These are phyloP conservation scores for Euphorbia lathyris DNA, from an alignment of 345 rosid species.

Conservation along the genomic window DNA sequence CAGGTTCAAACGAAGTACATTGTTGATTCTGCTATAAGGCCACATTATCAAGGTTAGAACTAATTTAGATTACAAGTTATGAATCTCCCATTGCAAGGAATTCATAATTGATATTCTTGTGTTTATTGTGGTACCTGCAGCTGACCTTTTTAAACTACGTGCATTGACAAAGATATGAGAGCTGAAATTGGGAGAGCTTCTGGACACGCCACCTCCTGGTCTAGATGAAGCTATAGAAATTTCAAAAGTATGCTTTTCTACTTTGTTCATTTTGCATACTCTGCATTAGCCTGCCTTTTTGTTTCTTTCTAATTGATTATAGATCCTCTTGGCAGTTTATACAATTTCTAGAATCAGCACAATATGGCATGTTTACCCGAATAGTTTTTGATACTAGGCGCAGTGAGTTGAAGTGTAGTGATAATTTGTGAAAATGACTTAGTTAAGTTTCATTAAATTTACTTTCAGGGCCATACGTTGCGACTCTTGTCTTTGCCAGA, in stretches of 20 bases:
- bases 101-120: neutral
- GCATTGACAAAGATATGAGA: slow-evolving; percentile 66
- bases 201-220: slow-evolving; percentile 97
- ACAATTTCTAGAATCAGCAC: too few relatives aligned
- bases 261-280: too few relatives aligned
- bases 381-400: slow-evolving; percentile 91
- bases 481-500: slow-evolving; percentile 89
- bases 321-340: too few relatives aligned
- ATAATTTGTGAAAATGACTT: slow-evolving; percentile 7
- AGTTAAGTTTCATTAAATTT: slow-evolving; percentile 15
- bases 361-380: too few relatives aligned
- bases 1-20: too few relatives aligned
- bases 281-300: too few relatives aligned
- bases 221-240: too few relatives aligned
- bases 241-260: too few relatives aligned
- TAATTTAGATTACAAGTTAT: too few relatives aligned
- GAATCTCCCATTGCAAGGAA: neutral
- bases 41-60: too few relatives aligned
- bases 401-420: slow-evolving; percentile 47
- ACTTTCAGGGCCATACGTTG: slow-evolving; percentile 77
- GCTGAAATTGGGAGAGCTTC: slow-evolving; percentile 81
- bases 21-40: too few relatives aligned
- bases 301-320: too few relatives aligned
- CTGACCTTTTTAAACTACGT: slow-evolving; percentile 13
- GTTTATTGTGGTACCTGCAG: slow-evolving; percentile 3